Evolutionary conservation across 1,284 basidiomycete genomes (phyloP).

Genomic region (Ganoderma leucocontextum): DNA sequence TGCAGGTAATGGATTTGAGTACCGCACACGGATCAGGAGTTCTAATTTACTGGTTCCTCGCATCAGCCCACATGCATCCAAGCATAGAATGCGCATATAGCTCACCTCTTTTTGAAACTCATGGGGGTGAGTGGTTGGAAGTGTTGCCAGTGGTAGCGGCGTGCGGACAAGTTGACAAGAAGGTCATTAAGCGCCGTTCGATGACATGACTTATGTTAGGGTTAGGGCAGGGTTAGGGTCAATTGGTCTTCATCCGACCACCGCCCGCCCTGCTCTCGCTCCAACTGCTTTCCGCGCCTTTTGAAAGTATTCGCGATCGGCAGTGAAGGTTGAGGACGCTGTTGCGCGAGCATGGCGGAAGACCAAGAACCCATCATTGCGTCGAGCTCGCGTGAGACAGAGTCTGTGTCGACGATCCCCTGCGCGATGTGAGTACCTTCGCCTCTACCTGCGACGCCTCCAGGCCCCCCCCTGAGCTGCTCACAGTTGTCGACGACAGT

Average conservation of each 20-base stretch:
- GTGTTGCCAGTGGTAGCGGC: neutral
- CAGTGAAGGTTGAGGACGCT: neutral
- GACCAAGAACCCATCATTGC: conserved; percentile 25
- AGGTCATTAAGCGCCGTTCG: neutral
- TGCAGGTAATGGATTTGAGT: conserved; percentile 90
- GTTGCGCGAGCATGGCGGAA: neutral
- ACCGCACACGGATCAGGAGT: conserved; percentile 90
- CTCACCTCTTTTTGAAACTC: conserved; percentile 34
- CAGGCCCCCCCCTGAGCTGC: conserved; percentile 21
- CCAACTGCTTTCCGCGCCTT: neutral
- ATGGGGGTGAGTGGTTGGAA: conserved; percentile 14
- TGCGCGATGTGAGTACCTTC: conserved; percentile 49
- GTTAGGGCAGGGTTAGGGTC: conserved; percentile 8
- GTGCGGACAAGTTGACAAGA: neutral
- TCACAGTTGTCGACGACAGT: conserved; percentile 74
- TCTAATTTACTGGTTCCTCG: conserved; percentile 71
- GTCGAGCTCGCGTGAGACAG: conserved; percentile 22
- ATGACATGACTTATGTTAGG: neutral
- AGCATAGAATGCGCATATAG: neutral
- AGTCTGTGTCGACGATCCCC: conserved; percentile 37
- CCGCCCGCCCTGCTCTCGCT: neutral
- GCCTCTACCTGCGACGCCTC: neutral
- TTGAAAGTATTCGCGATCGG: neutral
- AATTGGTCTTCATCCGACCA: neutral
- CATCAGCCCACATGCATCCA: neutral